Evolutionary conservation across 2,329 filamentous ascomycete genomes (phyloP).

Genomic region (Aspergillus sp.): DNA sequence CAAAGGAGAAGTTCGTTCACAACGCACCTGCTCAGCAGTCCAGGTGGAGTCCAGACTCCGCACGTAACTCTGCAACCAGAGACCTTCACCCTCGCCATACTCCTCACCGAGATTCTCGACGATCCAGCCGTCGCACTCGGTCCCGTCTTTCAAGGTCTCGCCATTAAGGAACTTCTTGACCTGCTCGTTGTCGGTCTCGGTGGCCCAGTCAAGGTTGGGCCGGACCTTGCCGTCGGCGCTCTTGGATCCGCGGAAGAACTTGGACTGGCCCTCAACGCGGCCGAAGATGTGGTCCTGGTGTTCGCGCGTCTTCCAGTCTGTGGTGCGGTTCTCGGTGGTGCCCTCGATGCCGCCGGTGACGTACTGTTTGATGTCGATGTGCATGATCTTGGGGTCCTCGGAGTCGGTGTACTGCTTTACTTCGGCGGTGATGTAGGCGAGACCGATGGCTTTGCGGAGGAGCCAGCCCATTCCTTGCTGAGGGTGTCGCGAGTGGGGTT

Average conservation of each 20-base stretch:
- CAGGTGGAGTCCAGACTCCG: conserved; percentile 49
- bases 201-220: conserved; percentile 33
- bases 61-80: conserved; percentile 50
- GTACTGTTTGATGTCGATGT: conserved; percentile 71
- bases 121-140: conserved; percentile 58
- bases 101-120: conserved; percentile 49
- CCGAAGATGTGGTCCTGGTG: conserved; percentile 82
- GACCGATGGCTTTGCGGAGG: conserved; percentile 66
- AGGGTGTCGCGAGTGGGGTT: conserved; percentile 1
- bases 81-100: conserved; percentile 41
- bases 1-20: background rate
- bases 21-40: conserved; percentile 52
- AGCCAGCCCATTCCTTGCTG: conserved; percentile 69
- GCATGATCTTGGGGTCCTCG: conserved; percentile 44
- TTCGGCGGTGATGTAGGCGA: conserved; percentile 66
- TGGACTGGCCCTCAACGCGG: conserved; percentile 59
- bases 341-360: conserved; percentile 68
- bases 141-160: conserved; percentile 51
- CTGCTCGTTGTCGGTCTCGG: conserved; percentile 39
- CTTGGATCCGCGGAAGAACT: conserved; percentile 44
- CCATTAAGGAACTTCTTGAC: conserved; percentile 39
- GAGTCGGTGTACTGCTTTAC: conserved; percentile 53
- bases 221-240: conserved; percentile 37
- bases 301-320: conserved; percentile 60
- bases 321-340: conserved; percentile 56